phyloP scores from a whole-genome alignment of 306 rosid genomes.

The Luffa acutangula region DNA sequence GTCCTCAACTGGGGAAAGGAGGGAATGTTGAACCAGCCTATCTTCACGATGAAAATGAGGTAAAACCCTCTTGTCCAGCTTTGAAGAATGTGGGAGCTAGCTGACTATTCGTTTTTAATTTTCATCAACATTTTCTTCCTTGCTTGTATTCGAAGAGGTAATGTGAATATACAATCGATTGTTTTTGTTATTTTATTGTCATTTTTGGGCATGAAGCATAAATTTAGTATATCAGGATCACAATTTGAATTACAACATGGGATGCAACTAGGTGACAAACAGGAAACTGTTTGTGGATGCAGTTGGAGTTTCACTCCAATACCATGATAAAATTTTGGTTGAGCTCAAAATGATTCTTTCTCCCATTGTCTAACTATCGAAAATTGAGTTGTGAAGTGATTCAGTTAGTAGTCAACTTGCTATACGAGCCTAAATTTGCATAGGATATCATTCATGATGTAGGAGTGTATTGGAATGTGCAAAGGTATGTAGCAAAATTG shows the following conservation, averaged over 20 bases:
- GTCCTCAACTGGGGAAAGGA: constrained; percentile 52
- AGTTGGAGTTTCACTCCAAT: neutral
- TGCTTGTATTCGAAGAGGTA: neutral
- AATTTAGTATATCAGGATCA: neutral
- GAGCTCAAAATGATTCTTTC: neutral
- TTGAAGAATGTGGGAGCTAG: neutral
- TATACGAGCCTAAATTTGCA: neutral
- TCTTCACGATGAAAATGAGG: constrained; percentile 43
- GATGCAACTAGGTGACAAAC: neutral
- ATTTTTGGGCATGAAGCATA: neutral
- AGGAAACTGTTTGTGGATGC: neutral
- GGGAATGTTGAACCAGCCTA: constrained; percentile 24
- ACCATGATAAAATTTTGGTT: neutral
- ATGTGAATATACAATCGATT: neutral
- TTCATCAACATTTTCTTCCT: neutral
- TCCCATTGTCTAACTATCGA: neutral
- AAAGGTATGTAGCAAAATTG: neutral
- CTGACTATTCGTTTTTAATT: neutral
- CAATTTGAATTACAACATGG: neutral
- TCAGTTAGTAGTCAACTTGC: too few relatives aligned
- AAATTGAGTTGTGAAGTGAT: neutral
- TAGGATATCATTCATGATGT: neutral
- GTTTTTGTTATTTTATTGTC: neutral
- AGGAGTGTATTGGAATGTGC: neutral
- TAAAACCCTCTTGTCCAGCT: constrained; percentile 12